Percentiles rank a stretch among this genome's conserved stretches.
Evolutionary conservation across 164 flowering plant species (phyloP).

Genomic region (Magnolia kwangsiensis): DNA sequence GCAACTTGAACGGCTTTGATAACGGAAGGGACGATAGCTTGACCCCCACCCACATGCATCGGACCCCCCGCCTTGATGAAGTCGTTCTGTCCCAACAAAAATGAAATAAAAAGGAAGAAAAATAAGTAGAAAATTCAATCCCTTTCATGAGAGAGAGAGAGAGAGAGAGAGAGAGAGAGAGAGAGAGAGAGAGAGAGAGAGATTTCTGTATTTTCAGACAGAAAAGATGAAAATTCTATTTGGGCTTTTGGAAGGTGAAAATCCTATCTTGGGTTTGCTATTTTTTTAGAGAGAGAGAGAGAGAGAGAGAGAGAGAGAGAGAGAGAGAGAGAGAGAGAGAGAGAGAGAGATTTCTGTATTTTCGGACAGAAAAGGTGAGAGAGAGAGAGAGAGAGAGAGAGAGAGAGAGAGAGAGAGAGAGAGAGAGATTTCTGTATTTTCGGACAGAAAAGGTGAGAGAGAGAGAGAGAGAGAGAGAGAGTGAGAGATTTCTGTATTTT

Average conservation of each 20-base stretch:
- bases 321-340: neutral
- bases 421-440: no score
- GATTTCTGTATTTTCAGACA: neutral
- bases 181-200: neutral
- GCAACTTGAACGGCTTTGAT: slow-evolving; percentile 64
- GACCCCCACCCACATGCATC: slow-evolving; percentile 53
- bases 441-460: no score
- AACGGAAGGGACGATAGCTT: slow-evolving; percentile 74
- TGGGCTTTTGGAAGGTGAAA: neutral
- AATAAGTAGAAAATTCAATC: neutral
- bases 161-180: no score
- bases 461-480: no score
- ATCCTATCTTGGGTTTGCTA: no score
- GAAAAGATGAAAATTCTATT: neutral
- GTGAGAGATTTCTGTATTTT: neutral
- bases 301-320: no score
- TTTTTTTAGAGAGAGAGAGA: no score
- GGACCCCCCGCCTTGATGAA: slow-evolving; percentile 45
- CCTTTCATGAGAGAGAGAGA: neutral
- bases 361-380: neutral
- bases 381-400: neutral
- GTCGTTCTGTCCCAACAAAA: slow-evolving; percentile 50
- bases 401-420: no score
- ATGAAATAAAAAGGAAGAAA: neutral
- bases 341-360: slow-evolving; percentile 10